Base-by-base conservation (phyloP, 148 eudicot genomes). In the Amaranthus palmeri region DNA sequence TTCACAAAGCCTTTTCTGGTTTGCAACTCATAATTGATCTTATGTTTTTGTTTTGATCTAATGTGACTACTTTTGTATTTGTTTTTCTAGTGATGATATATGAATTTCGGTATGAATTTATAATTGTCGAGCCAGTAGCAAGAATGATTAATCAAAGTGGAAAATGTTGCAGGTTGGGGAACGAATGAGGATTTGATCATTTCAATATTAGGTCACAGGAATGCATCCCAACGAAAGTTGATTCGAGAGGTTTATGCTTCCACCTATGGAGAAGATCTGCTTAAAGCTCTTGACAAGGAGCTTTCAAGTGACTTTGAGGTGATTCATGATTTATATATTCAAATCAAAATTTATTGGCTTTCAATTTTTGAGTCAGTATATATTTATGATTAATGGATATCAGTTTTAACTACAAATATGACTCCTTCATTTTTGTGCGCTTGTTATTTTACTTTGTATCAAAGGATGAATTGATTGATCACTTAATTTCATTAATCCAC, bases 251-350 rank as follows among this genome's bases (percentile, higher is more conserved):
- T 83, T 5, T 93, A 93, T 67, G 42, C 84, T 40, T 77, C 86
- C 15, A 77, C 86, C 54, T 85, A 83, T 56, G 89, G 92, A 18
- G 87, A 91, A 83, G 97, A 91, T 79, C 87, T 88, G 41, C 86
- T 91, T 62, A 86, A 86, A 80, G 81, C 86, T 61, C 82, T 93
- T 67, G 90, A 89, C 82, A 86, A 78, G 65, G 98, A 93, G 76
- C 89, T 93, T 53, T 71, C 96, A 43, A 84, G 82, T 76, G 92
- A 93, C 79, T 93, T 93, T 79, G 88, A 87, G 97, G 98, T 93
- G 36, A 68, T 61, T 76, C 53, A 42, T 18, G 0, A n/a, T 47
- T 46, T 46, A 56, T n/a, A 1, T 56, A 0, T 2, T 45, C 7
- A 4, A 0, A 7, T 63, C 43, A 3, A 2, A 15, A 3, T 5